These are phyloP conservation scores for Elymus sibiricus DNA, from an alignment of 176 grass and related monocot genomes.

Conservation along the genomic window DNA sequence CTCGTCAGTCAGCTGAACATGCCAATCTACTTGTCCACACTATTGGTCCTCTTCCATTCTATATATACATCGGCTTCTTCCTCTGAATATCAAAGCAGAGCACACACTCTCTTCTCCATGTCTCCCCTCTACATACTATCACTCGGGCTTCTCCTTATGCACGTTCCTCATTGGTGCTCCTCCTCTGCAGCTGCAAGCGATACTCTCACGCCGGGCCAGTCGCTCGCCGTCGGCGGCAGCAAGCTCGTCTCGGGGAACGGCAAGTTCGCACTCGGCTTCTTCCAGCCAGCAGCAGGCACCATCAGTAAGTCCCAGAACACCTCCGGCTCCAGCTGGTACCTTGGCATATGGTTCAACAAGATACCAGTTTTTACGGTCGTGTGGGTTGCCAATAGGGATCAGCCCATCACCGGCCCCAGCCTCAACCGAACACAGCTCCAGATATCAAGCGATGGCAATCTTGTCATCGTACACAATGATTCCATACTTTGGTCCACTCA, in stretches of 20 bases:
- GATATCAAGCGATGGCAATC: neutral
- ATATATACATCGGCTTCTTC: neutral
- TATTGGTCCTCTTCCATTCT: neutral
- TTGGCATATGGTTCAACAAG: neutral
- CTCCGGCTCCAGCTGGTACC: neutral
- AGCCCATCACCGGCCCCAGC: neutral
- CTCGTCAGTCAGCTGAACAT: too few relatives aligned
- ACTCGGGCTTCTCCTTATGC: neutral
- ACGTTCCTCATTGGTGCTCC: neutral
- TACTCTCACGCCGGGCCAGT: slow-evolving; percentile 9
- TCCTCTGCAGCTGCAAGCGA: neutral
- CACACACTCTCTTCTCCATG: neutral
- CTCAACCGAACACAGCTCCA: neutral
- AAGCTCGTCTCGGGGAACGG: slow-evolving; percentile 37
- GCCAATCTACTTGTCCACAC: neutral
- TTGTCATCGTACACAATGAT: neutral
- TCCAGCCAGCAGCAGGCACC: slow-evolving; percentile 13
- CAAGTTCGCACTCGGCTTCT: slow-evolving; percentile 58
- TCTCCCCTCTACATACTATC: neutral
- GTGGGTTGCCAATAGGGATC: neutral
- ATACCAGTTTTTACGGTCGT: neutral
- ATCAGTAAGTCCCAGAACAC: neutral
- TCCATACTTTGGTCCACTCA: neutral
- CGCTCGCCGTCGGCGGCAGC: slow-evolving; percentile 6
- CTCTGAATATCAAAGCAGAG: neutral